Conservation (phyloP, 164 flowering plant species). For the Dillenia turbinata region DNA sequence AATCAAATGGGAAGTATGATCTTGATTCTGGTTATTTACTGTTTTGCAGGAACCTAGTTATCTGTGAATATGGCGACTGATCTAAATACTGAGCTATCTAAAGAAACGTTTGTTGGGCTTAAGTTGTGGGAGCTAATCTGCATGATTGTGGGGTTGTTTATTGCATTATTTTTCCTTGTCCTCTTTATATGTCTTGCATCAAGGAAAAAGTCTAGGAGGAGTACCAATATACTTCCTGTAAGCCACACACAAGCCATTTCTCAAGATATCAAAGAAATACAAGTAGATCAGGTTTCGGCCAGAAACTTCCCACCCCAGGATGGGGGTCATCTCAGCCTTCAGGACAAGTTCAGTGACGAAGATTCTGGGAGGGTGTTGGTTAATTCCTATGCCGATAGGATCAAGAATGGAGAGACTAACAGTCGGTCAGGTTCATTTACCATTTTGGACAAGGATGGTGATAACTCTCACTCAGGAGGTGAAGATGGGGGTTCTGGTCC, state of each 20-base stretch:
- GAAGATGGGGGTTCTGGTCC: constrained; percentile 41
- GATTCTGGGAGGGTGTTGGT: constrained; percentile 65
- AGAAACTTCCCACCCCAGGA: constrained; percentile 25
- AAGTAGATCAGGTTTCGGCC: constrained; percentile 52
- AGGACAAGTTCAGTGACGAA: constrained; percentile 48
- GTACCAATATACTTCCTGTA: constrained; percentile 30
- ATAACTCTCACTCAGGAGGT: constrained; percentile 38
- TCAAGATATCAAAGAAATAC: constrained; percentile 72
- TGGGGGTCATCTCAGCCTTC: constrained; percentile 31
- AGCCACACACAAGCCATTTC: constrained; percentile 48
- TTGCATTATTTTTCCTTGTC: constrained; percentile 42
- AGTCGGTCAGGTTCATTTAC: constrained; percentile 63
- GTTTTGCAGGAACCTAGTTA: constrained; percentile 15
- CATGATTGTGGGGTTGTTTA: constrained; percentile 44
- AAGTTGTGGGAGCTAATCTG: constrained; percentile 71
- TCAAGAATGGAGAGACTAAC: constrained; percentile 38
- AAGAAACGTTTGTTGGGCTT: constrained; percentile 46
- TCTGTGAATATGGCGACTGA: constrained; percentile 39
- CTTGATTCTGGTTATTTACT: not conserved
- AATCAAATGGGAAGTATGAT: not conserved
- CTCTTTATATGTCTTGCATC: constrained; percentile 51
- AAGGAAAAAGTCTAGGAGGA: constrained; percentile 55
- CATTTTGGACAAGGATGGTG: constrained; percentile 50
- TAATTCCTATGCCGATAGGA: too few species aligned
- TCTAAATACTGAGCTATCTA: constrained; percentile 46